Evolutionary conservation across 2,329 filamentous ascomycete genomes (phyloP).

Genomic region (Talaromyces sp.): DNA sequence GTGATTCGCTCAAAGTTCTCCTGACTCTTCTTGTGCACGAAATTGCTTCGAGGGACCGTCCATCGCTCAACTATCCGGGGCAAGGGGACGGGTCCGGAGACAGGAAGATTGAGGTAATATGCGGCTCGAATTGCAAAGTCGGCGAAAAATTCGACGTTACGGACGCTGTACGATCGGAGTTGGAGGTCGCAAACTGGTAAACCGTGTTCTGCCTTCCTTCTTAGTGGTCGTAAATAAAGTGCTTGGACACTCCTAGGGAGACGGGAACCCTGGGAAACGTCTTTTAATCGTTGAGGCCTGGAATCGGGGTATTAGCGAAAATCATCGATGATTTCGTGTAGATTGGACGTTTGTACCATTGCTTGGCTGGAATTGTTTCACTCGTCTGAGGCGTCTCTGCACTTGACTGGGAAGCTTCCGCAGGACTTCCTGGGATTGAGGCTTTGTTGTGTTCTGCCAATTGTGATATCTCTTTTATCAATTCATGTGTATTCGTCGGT

Average conservation of each 20-base stretch:
- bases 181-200: conserved; percentile 88
- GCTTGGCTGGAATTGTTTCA: conserved; percentile 9
- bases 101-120: conserved; percentile 86
- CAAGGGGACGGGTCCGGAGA: conserved; percentile 78
- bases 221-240: conserved; percentile 79
- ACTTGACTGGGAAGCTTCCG: background rate
- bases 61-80: conserved; percentile 86
- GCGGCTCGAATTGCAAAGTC: conserved; percentile 93
- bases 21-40: conserved; percentile 95
- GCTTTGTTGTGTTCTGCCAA: background rate
- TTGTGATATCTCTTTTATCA: background rate
- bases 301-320: background rate
- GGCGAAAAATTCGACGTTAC: conserved; percentile 88
- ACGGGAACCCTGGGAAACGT: conserved; percentile 46
- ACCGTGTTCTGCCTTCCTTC: conserved; percentile 68
- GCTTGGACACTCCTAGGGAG: conserved; percentile 79
- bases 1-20: conserved; percentile 97
- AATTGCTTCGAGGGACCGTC: conserved; percentile 85
- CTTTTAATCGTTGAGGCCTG: conserved; percentile 38
- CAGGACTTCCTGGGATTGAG: background rate
- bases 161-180: conserved; percentile 82
- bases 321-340: background rate
- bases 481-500: background rate
- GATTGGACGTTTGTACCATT: conserved; percentile 9
- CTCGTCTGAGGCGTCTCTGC: background rate